phyloP scores from a whole-genome alignment of 2,329 filamentous ascomycete species.

The Conoideocrella luteorostrata region DNA sequence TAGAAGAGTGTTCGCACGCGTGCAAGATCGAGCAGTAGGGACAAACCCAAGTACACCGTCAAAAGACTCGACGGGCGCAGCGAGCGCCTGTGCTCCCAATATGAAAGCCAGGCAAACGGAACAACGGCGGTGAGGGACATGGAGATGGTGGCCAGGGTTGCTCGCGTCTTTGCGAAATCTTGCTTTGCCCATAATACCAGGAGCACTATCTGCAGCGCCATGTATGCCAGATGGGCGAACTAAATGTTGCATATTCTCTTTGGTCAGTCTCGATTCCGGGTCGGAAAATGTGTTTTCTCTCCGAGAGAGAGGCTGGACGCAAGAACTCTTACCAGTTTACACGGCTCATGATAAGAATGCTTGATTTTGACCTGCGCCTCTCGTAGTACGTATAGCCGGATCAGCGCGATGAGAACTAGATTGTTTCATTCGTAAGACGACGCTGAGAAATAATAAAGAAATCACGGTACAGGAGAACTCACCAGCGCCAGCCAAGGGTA shows the following conservation, averaged over 20 bases:
- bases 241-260: too few relatives aligned
- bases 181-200: slow-evolving; percentile 13
- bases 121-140: slow-evolving; percentile 9
- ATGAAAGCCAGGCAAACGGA: slow-evolving; percentile 17
- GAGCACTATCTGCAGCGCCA: slow-evolving; percentile 11
- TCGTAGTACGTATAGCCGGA: too few relatives aligned
- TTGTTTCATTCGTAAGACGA: too few relatives aligned
- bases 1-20: slow-evolving; percentile 25
- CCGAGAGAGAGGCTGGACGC: too few relatives aligned
- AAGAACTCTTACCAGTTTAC: too few relatives aligned
- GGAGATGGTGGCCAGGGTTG: background rate
- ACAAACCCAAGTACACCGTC: slow-evolving; percentile 22
- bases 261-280: too few relatives aligned
- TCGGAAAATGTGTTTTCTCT: too few relatives aligned
- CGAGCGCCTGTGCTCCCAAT: slow-evolving; percentile 23
- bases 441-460: too few relatives aligned
- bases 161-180: slow-evolving; percentile 6
- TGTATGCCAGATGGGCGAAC: background rate
- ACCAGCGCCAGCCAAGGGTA: slow-evolving; percentile 14
- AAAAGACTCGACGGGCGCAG: slow-evolving; percentile 26
- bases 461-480: too few relatives aligned
- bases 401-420: too few relatives aligned
- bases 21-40: slow-evolving; percentile 24
- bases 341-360: too few relatives aligned
- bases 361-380: too few relatives aligned